phyloP scores from a whole-genome alignment of 495 filamentous ascomycete genomes.

The Jackrogersella multiformis region DNA sequence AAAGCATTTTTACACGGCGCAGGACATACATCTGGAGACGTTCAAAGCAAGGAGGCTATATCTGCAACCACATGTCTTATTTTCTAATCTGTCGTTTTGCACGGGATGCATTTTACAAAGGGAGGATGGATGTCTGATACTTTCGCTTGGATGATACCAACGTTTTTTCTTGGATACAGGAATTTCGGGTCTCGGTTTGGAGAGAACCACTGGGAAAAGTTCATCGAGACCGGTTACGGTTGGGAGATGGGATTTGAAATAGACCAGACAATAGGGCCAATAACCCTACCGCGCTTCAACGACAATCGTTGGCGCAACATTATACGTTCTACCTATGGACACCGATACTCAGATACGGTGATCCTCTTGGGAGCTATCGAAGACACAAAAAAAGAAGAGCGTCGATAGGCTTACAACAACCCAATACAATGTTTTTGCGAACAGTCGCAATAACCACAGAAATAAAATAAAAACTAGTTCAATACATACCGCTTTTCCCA shows the following conservation, averaged over 20 bases:
- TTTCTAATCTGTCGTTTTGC: constrained; percentile 42
- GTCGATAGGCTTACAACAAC: constrained; percentile 39
- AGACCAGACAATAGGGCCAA: constrained; percentile 40
- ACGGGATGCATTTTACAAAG: constrained; percentile 35
- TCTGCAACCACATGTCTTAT: constrained; percentile 32
- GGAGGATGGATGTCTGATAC: constrained; percentile 36
- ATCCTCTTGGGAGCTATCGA: constrained; percentile 28
- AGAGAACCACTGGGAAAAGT: constrained; percentile 36
- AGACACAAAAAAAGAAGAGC: constrained; percentile 22
- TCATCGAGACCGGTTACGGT: constrained; percentile 40
- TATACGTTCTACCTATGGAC: constrained; percentile 39
- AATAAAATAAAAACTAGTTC: constrained; percentile 21
- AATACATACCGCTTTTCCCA: not conserved
- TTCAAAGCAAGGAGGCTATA: constrained; percentile 39
- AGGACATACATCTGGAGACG: constrained; percentile 40
- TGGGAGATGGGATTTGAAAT: constrained; percentile 38
- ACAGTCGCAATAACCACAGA: constrained; percentile 40
- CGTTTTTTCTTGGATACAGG: constrained; percentile 36
- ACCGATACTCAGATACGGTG: constrained; percentile 26
- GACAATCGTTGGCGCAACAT: constrained; percentile 31
- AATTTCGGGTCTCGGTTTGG: constrained; percentile 27
- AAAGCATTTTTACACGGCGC: constrained; percentile 42
- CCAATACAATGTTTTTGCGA: constrained; percentile 46
- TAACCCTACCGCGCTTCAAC: constrained; percentile 36
- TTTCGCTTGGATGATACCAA: constrained; percentile 52